phyloP scores from a whole-genome alignment of 495 filamentous ascomycete genomes.

The Cairneyella variabilis region DNA sequence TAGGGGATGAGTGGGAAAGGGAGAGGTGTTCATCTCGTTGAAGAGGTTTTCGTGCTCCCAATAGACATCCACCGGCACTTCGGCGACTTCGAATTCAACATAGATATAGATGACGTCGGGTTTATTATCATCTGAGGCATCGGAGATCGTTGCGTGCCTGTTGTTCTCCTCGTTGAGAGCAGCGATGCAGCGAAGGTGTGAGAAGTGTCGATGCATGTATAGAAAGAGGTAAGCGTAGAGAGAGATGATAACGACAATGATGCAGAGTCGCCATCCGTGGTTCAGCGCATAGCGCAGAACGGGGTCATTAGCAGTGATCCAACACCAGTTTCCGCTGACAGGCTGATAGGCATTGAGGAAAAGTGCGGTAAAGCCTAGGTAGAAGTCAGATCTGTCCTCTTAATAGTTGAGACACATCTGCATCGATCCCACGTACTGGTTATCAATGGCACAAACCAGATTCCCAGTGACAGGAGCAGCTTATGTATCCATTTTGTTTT shows the following conservation, averaged over 20 bases:
- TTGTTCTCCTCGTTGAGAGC: neutral
- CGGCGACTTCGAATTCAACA: neutral
- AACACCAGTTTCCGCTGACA: slow-evolving; percentile 11
- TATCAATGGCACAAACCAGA: slow-evolving; percentile 1
- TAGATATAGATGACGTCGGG: neutral
- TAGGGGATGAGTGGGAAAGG: neutral
- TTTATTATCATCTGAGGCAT: too few relatives aligned
- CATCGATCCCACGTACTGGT: too few relatives aligned
- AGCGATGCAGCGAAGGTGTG: slow-evolving; percentile 3
- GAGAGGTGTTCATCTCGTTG: neutral
- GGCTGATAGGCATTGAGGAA: neutral
- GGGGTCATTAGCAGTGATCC: neutral
- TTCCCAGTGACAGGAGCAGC: neutral
- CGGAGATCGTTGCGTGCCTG: neutral
- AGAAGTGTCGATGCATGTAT: slow-evolving; percentile 5
- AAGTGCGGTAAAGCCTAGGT: slow-evolving; percentile 4
- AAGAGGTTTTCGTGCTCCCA: neutral
- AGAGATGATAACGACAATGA: neutral
- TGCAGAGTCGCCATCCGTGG: slow-evolving; percentile 8
- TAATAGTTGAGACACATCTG: too few relatives aligned
- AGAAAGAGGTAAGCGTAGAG: slow-evolving; percentile 8
- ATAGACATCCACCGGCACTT: neutral
- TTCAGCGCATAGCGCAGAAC: neutral
- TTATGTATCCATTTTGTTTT: neutral
- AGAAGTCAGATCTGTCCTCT: neutral